Base-by-base conservation (phyloP, 2,329 filamentous ascomycete species). In the Escovopsis sp. region DNA sequence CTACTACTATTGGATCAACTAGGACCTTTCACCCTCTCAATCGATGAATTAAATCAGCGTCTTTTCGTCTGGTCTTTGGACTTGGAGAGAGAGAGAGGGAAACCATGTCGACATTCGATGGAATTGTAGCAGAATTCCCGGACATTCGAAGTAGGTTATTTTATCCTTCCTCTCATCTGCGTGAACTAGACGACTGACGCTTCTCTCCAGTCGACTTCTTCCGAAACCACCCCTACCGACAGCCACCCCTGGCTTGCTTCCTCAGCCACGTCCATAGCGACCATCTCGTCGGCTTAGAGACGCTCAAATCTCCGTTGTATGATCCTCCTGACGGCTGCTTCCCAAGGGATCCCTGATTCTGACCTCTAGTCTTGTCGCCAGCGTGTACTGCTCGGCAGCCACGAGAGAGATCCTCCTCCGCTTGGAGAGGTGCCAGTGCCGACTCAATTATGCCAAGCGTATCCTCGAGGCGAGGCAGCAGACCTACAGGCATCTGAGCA, bases 231-330 rank as follows among this genome's bases (percentile, higher is more conserved):
- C 62, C 66, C 4, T 65, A 65, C 6, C 60, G 61, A 13, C 70
- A 62, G 13, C 71, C 81, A 4, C 83, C 86, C 0, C 61, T 91
- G 42, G 87, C 84, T 13, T 91, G 82, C 57, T 94, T 96, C 55
- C 68, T 96, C 24, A 93, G 84, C 59, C 89, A 96, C 71, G 78
- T 93, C 2, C 89, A 95, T 56, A 93, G 82, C 48, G 88, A 95
- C 52, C 89, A 95, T 60, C 71, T 95, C 1, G 71, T 72, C 31
- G 88, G 89, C 0, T 70, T 95, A 2, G 86, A 94, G 51, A 74
- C 70, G 11, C 70, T 88, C 41, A 74, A 77, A 37, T 76, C 83
- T 25, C 83, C 85, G 0, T 94, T 94, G 71, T 76, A 58, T 35
- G 64, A 42, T 20, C 27, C 4, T 34, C 2, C 1, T 42, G 43